A percentile compares a stretch with the other conserved stretches of the same genome.
Evolutionary conservation across 805 yeast genomes (phyloP).

Genomic region (Candida koratica): DNA sequence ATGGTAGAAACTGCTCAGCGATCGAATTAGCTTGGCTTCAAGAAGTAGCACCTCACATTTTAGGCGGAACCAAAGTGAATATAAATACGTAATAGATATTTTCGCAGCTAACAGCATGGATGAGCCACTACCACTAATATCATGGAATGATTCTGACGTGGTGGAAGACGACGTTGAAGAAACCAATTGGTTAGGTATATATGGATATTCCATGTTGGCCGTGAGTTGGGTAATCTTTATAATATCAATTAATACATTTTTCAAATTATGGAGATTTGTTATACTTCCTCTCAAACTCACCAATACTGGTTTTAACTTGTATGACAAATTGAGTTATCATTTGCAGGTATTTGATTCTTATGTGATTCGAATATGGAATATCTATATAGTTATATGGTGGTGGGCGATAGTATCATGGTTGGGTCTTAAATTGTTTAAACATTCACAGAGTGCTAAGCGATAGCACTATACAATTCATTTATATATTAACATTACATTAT

Average conservation of each 20-base stretch:
- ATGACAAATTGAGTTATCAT: conserved; percentile 12
- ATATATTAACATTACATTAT: not conserved
- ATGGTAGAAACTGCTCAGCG: conserved; percentile 83
- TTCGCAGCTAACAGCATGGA: conserved; percentile 1
- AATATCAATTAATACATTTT: conserved; percentile 33
- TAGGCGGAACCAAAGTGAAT: conserved; percentile 40
- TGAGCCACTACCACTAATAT: conserved; percentile 14
- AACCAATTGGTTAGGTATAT: conserved; percentile 10
- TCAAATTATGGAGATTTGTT: conserved; percentile 32
- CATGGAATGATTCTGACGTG: conserved; percentile 11
- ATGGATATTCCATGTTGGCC: conserved; percentile 28
- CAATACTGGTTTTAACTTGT: conserved; percentile 4
- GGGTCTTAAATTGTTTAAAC: conserved; percentile 75
- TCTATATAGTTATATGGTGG: conserved; percentile 43
- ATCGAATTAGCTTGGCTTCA: conserved; percentile 83
- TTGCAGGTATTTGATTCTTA: conserved; percentile 26
- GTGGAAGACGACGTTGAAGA: conserved; percentile 1
- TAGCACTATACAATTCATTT: conserved; percentile 2
- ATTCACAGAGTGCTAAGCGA: conserved; percentile 53
- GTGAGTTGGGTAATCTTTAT: conserved; percentile 32
- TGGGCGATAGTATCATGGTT: conserved; percentile 79
- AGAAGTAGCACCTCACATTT: conserved; percentile 66
- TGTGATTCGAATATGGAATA: conserved; percentile 35
- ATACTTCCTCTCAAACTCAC: conserved; percentile 27
- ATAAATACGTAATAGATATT: conserved; percentile 16